Percentiles rank a stretch among this genome's conserved stretches.
phyloP scores from a whole-genome alignment of 495 filamentous ascomycete genomes.

The Hypoxylon rickii region DNA sequence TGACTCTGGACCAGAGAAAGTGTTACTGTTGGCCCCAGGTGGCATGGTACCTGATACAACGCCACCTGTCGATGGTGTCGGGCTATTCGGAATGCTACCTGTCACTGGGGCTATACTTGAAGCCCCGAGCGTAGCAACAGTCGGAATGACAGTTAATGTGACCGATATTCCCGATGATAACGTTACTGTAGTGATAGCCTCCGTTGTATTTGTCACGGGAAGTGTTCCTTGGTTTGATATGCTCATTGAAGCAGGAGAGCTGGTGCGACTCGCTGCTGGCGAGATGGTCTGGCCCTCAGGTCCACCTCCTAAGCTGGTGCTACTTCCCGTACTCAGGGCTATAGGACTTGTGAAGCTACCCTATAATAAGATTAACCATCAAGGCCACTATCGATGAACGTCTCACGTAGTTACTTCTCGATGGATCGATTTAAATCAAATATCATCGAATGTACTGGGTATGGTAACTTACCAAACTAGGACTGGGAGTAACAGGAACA shows the following conservation, averaged over 20 bases:
- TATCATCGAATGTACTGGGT: too few relatives aligned
- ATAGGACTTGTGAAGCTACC: neutral
- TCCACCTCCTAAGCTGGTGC: neutral
- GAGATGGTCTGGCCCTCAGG: slow-evolving; percentile 1
- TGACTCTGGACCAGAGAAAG: neutral
- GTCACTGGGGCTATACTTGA: slow-evolving; percentile 24
- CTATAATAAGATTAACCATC: slow-evolving; percentile 6
- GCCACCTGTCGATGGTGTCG: slow-evolving; percentile 4
- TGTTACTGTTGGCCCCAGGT: neutral
- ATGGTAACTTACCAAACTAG: slow-evolving; percentile 15
- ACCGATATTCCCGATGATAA: slow-evolving; percentile 11
- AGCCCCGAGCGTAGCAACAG: slow-evolving; percentile 11
- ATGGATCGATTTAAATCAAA: too few relatives aligned
- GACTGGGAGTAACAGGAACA: neutral
- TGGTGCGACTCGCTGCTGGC: neutral
- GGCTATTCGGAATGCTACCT: neutral
- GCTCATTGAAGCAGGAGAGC: neutral
- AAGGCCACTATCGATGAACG: too few relatives aligned
- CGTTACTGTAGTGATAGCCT: slow-evolving; percentile 8
- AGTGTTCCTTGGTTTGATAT: slow-evolving; percentile 1
- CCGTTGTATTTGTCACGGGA: slow-evolving; percentile 13
- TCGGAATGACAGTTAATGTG: slow-evolving; percentile 19
- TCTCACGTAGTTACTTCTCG: too few relatives aligned
- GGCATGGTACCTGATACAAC: neutral
- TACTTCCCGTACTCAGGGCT: neutral